These are phyloP conservation scores for Aureobasidium pullulans DNA, from an alignment of 2,329 filamentous ascomycete species.

Conservation along the genomic window DNA sequence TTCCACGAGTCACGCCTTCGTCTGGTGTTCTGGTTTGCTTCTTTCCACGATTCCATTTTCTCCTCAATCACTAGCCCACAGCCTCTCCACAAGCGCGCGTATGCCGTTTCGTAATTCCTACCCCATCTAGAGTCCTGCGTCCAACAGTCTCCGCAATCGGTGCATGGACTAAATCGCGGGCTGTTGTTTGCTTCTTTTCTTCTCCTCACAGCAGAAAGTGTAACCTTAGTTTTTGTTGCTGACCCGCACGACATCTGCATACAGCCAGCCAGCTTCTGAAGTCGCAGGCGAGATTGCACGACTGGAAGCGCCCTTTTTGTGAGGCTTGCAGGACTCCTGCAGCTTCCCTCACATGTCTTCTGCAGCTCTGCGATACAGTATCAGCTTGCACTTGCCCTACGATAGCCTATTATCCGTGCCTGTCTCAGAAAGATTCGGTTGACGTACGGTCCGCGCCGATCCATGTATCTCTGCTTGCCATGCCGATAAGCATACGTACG, in stretches of 20 bases:
- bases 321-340: slow-evolving; percentile 1
- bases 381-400: neutral
- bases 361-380: neutral
- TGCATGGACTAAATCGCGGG: neutral
- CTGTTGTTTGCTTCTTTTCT: slow-evolving; percentile 9
- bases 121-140: neutral
- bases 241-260: slow-evolving; percentile 1
- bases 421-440: slow-evolving; percentile 10
- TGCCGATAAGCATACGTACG: slow-evolving; percentile 3
- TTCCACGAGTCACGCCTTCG: slow-evolving; percentile 1
- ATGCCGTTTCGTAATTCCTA: neutral
- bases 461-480: neutral
- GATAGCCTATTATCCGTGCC: neutral
- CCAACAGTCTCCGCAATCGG: neutral
- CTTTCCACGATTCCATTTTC: neutral
- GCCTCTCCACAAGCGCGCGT: neutral
- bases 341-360: neutral
- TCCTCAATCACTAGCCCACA: neutral
- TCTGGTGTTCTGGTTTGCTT: neutral
- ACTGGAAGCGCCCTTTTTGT: neutral
- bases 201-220: slow-evolving; percentile 4
- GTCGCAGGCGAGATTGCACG: neutral
- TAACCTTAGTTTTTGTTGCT: slow-evolving; percentile 6
- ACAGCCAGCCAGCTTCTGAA: neutral
- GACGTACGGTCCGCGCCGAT: slow-evolving; percentile 14